Conservation (phyloP, 2,329 filamentous ascomycete species). For the Fusarium humuli region DNA sequence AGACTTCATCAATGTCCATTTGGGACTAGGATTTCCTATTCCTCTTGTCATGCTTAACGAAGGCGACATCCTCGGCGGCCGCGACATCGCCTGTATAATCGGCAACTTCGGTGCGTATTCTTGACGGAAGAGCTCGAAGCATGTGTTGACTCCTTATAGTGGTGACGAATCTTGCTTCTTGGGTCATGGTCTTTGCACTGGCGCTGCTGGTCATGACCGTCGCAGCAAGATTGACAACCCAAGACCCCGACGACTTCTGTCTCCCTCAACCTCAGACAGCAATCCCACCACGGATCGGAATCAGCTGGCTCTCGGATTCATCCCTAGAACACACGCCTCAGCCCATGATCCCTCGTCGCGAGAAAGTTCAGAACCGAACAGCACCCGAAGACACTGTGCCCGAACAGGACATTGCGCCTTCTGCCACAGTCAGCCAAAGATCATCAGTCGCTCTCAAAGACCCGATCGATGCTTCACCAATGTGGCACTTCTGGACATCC, state of each 20-base stretch:
- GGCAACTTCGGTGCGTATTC: conserved; percentile 57
- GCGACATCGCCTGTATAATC: conserved; percentile 57
- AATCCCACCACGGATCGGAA: conserved; percentile 23
- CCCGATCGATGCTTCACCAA: neutral
- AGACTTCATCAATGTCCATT: conserved; percentile 63
- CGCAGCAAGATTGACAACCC: conserved; percentile 10
- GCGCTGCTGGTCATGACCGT: conserved; percentile 38
- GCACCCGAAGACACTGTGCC: neutral
- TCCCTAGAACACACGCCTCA: conserved; percentile 21
- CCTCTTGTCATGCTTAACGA: conserved; percentile 61
- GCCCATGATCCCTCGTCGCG: neutral
- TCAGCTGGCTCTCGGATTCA: conserved; percentile 40
- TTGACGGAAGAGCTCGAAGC: accelerated
- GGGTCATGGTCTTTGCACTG: conserved; percentile 49
- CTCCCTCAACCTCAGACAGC: conserved; percentile 1
- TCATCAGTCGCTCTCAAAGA: conserved; percentile 15
- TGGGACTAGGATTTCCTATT: conserved; percentile 63
- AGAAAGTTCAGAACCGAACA: conserved; percentile 9
- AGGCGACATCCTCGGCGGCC: conserved; percentile 48
- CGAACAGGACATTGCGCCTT: neutral
- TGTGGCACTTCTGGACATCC: conserved; percentile 39
- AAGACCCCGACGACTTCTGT: conserved; percentile 17
- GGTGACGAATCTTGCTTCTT: conserved; percentile 52
- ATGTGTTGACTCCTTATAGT: conserved; percentile 45
- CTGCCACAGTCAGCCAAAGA: conserved; percentile 5